Evolutionary conservation across 164 flowering plant genomes (phyloP).

Genomic region (Macadamia tetraphylla): DNA sequence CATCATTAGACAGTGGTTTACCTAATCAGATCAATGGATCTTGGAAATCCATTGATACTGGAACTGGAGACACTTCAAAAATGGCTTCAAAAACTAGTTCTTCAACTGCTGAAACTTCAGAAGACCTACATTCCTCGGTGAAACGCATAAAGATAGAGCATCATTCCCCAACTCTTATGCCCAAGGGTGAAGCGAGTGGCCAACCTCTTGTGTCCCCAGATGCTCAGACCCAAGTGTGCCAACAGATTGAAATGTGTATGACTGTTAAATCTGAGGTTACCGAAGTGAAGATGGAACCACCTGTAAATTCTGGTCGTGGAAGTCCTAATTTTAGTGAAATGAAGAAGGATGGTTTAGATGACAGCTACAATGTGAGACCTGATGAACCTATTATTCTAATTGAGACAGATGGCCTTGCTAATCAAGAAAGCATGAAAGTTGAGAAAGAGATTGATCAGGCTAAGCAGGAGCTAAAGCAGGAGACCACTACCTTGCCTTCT

Average conservation of each 20-base stretch:
- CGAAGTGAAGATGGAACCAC: conserved; percentile 47
- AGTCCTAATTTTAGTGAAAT: conserved; percentile 27
- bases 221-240: conserved; percentile 26
- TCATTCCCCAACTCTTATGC: conserved; percentile 33
- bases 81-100: conserved; percentile 25
- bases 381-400: conserved; percentile 27
- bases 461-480: neutral
- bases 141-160: conserved; percentile 81
- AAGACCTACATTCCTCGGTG: conserved; percentile 44
- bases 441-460: conserved; percentile 1
- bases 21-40: conserved; percentile 29
- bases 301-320: conserved; percentile 27
- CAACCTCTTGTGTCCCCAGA: conserved; percentile 31
- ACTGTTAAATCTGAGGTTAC: conserved; percentile 36
- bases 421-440: conserved; percentile 26
- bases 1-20: conserved; percentile 25
- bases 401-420: conserved; percentile 33
- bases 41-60: conserved; percentile 38
- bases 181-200: conserved; percentile 28
- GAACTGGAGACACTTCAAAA: conserved; percentile 28
- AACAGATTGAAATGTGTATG: conserved; percentile 24
- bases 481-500: neutral
- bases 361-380: conserved; percentile 23
- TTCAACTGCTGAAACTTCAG: conserved; percentile 40
- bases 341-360: conserved; percentile 30